Percentiles rank a stretch among this genome's conserved stretches.
Conservation (phyloP, 345 rosid genomes). For the Noccaea caerulescens region DNA sequence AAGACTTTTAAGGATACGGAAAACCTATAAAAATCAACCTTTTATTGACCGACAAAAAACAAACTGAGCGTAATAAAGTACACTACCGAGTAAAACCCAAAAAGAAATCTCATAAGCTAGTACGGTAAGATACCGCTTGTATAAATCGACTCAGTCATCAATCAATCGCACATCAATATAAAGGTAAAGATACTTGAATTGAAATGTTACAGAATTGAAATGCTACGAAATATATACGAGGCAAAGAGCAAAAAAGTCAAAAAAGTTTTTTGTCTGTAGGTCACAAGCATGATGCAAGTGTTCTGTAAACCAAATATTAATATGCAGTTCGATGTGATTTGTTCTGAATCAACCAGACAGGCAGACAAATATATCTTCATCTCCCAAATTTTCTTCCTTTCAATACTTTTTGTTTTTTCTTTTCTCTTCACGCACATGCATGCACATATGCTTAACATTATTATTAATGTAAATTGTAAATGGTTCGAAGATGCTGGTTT, state of each 20-base stretch:
- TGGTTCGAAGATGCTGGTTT: slow-evolving; percentile 12
- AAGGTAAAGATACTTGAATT: neutral
- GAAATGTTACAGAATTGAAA: neutral
- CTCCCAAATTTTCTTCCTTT: slow-evolving; percentile 22
- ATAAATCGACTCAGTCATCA: neutral
- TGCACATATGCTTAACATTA: slow-evolving; percentile 4
- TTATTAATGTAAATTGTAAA: neutral
- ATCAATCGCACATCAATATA: slow-evolving; percentile 12
- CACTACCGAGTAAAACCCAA: too few species aligned
- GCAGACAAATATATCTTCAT: slow-evolving; percentile 35
- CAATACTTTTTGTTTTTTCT: slow-evolving; percentile 17
- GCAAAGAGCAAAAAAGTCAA: slow-evolving; percentile 10
- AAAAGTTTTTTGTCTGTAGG: slow-evolving; percentile 17
- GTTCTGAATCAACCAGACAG: slow-evolving; percentile 41
- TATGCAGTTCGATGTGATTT: slow-evolving; percentile 45
- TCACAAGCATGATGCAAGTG: slow-evolving; percentile 28
- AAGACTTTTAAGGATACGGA: too few species aligned
- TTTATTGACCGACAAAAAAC: too few species aligned
- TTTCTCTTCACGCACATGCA: slow-evolving; percentile 34
- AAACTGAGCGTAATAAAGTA: too few species aligned
- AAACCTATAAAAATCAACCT: too few species aligned
- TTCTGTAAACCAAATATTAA: neutral
- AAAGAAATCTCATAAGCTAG: too few species aligned
- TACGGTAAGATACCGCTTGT: slow-evolving; percentile 9
- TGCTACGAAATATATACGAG: slow-evolving; percentile 15